Base-by-base conservation (phyloP, 1,139 yeast genomes). In the Scheffersomyces quercinus region DNA sequence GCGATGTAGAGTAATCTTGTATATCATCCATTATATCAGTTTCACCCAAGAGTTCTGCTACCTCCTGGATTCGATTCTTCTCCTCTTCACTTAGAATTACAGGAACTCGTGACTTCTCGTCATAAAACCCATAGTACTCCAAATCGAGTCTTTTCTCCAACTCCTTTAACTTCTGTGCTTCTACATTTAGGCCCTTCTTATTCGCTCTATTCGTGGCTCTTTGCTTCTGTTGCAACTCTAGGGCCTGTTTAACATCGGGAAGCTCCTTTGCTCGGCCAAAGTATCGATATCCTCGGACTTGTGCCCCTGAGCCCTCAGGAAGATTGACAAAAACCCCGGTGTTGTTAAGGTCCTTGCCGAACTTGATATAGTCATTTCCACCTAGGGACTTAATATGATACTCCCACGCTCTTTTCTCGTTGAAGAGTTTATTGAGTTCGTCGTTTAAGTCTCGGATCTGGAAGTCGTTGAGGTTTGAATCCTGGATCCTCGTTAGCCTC, bases 251-350 rank as follows among this genome's bases (percentile, higher is more conserved):
- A 3, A 85, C 91, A 51, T 88, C 96, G 0, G 91, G 88, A 11
- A 90, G 65, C 38, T 88, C 95, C 42, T 81, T 75, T 0, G 97
- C 96, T 39, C 96, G 65, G 0, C 97, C 97, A 65, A 82, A 90
- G 61, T 88, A 90, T 50, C 87, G 66, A 54, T 81, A 82, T 1
- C 90, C 88, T 28, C 39, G 42, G 46, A 37, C 24, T 47, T 45
- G 26, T 6, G 26, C 8, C 26, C 26, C 26, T 20, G 26, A 6
- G 26, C 26, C 8, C 8, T 20, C 26, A 20, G 26, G 26, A 20
- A 20, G 26, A 20, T 20, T 20, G 37, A 57, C 58, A 29, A 50
- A 35, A 7, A 56, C 48, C 3, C 71, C 73, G 10, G 61, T 56
- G 29, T 50, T 53, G 28, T 58, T 59, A 44, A 67, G 7, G 14